These are phyloP conservation scores for Calocybe gambosa DNA, from an alignment of 1,284 basidiomycete genomes.

Conservation along the genomic window DNA sequence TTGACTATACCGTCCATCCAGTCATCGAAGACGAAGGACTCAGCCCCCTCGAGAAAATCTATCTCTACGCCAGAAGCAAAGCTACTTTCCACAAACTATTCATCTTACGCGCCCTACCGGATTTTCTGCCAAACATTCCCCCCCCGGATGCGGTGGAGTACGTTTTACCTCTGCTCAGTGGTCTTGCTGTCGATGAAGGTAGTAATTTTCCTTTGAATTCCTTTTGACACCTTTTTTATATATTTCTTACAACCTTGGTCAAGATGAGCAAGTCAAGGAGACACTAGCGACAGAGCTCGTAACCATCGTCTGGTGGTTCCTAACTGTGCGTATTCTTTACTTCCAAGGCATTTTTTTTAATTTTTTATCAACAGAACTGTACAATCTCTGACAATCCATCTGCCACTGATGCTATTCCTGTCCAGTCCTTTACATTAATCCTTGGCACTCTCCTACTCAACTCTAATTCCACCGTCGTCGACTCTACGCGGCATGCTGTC, in stretches of 20 bases:
- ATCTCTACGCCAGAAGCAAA: constrained; percentile 86
- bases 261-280: constrained; percentile 89
- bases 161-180: constrained; percentile 84
- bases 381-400: constrained; percentile 29
- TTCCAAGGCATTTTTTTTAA: constrained; percentile 37
- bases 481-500: constrained; percentile 70
- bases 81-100: constrained; percentile 81
- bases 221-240: constrained; percentile 2
- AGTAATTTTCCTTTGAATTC: constrained; percentile 18
- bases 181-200: constrained; percentile 87
- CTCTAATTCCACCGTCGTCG: constrained; percentile 69
- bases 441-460: constrained; percentile 86
- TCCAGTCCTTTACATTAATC: constrained; percentile 87
- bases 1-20: constrained; percentile 43
- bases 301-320: constrained; percentile 91
- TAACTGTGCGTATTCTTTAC: constrained; percentile 48
- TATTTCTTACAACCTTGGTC: constrained; percentile 6
- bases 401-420: constrained; percentile 47
- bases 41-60: constrained; percentile 87
- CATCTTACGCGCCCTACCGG: constrained; percentile 76
- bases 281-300: constrained; percentile 83
- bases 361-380: constrained; percentile 27
- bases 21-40: constrained; percentile 71
- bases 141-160: constrained; percentile 92
- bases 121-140: constrained; percentile 69